Evolutionary conservation across 176 grass and related monocot genomes (phyloP).

Genomic region (Lolium perenne): DNA sequence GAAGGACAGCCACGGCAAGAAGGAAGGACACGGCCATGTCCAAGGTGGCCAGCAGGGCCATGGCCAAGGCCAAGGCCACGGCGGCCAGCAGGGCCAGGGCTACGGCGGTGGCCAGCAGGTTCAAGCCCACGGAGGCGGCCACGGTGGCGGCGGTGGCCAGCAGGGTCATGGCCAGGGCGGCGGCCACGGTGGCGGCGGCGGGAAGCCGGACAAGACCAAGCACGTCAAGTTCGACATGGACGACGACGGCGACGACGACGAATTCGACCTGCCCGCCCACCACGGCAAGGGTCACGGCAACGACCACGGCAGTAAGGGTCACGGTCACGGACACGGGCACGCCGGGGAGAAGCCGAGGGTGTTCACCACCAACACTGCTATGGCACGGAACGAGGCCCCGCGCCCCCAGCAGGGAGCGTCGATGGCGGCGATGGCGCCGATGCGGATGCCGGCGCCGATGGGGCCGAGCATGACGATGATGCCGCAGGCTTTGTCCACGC

Average conservation of each 20-base stretch:
- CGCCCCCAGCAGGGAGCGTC: constrained; percentile 44
- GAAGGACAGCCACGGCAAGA: constrained; percentile 8
- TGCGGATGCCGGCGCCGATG: constrained; percentile 22
- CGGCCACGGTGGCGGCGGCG: neutral
- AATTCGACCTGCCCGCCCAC: neutral
- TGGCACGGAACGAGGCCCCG: constrained; percentile 44
- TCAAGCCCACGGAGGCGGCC: neutral
- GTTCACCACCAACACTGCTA: constrained; percentile 26
- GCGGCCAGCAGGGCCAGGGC: too few relatives aligned
- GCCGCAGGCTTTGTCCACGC: constrained; percentile 24
- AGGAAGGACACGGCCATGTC: too few relatives aligned
- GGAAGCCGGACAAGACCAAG: constrained; percentile 36
- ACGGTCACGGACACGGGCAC: constrained; percentile 1
- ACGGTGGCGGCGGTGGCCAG: neutral
- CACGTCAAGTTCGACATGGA: constrained; percentile 33
- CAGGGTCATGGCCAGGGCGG: neutral
- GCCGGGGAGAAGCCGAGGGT: constrained; percentile 46
- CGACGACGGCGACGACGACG: constrained; percentile 26
- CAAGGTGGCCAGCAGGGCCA: neutral
- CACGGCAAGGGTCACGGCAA: neutral
- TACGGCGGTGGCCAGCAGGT: neutral
- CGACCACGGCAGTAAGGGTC: neutral
- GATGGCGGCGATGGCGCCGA: constrained; percentile 31
- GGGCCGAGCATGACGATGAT: neutral
- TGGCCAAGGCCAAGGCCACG: neutral